Evolutionary conservation across 2,329 filamentous ascomycete genomes (phyloP).

Genomic region (Rutstroemia sydowiana): DNA sequence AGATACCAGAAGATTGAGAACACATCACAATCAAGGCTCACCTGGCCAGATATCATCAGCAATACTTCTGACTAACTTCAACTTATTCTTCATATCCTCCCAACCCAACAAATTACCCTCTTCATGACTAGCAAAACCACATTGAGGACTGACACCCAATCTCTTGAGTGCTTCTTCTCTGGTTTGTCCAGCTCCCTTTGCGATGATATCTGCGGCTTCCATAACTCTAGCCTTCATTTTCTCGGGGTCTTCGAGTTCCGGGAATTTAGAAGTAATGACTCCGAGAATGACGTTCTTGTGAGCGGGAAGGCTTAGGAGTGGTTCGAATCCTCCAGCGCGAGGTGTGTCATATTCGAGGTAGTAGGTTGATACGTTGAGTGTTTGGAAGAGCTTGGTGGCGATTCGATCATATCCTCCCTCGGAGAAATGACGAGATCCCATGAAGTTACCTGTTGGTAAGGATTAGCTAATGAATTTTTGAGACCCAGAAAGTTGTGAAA

Average conservation of each 20-base stretch:
- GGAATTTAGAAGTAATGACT: slow-evolving; percentile 56
- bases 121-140: slow-evolving; percentile 44
- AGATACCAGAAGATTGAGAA: too few relatives aligned
- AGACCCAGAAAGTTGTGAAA: too few relatives aligned
- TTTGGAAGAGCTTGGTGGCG: slow-evolving; percentile 56
- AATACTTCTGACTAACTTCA: slow-evolving; percentile 62
- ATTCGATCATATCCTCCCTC: slow-evolving; percentile 62
- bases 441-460: too few relatives aligned
- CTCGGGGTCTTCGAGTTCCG: slow-evolving; percentile 54
- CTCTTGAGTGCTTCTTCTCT: slow-evolving; percentile 61
- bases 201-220: slow-evolving; percentile 59
- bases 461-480: too few relatives aligned
- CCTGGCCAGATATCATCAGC: slow-evolving; percentile 62
- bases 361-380: slow-evolving; percentile 58
- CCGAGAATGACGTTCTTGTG: slow-evolving; percentile 57
- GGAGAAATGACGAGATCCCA: slow-evolving; percentile 57
- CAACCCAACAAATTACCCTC: slow-evolving; percentile 59
- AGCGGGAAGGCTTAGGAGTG: slow-evolving; percentile 54
- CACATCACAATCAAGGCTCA: slow-evolving; percentile 19
- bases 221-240: slow-evolving; percentile 52
- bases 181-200: slow-evolving; percentile 56
- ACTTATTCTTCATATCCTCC: slow-evolving; percentile 67
- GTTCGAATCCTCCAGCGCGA: slow-evolving; percentile 59
- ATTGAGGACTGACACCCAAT: slow-evolving; percentile 63
- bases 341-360: slow-evolving; percentile 64